Conservation (phyloP, 768 basidiomycete species). For the Kwoniella sp. region DNA sequence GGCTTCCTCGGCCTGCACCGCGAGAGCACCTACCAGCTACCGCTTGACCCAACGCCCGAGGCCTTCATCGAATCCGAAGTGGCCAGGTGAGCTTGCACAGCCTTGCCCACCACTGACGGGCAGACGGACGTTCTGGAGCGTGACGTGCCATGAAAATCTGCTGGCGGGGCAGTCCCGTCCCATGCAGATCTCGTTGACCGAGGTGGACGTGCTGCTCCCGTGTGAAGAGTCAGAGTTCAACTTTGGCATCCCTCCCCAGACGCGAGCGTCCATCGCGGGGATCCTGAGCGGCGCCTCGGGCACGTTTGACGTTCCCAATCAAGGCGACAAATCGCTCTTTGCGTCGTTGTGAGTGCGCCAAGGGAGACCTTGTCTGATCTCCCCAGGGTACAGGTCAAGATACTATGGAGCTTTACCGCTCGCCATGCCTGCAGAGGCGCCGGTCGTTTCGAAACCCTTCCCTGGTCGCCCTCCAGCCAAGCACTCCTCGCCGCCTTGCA, state of each 20-base stretch:
- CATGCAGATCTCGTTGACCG: conserved; percentile 13
- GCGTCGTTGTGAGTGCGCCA: conserved; percentile 14
- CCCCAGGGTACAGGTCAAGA: conserved; percentile 17
- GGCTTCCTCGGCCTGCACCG: conserved; percentile 18
- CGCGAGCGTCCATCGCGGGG: conserved; percentile 14
- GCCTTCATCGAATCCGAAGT: conserved; percentile 18
- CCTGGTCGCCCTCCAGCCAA: conserved; percentile 6
- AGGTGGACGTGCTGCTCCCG: conserved; percentile 17
- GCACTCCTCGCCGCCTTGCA: conserved; percentile 12
- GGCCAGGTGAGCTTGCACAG: conserved; percentile 5
- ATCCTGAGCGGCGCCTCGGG: background rate
- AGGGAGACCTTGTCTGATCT: background rate
- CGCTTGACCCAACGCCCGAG: conserved; percentile 6
- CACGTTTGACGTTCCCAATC: background rate
- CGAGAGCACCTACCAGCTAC: conserved; percentile 15
- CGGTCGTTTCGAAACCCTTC: background rate
- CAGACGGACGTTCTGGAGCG: conserved; percentile 20
- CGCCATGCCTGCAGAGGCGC: conserved; percentile 15
- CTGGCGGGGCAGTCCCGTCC: conserved; percentile 15
- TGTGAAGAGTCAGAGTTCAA: conserved; percentile 24
- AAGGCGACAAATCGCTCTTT: conserved; percentile 16
- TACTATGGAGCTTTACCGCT: conserved; percentile 18
- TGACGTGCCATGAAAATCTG: conserved; percentile 19
- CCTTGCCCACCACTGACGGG: background rate
- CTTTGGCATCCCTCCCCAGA: conserved; percentile 10